phyloP scores from a whole-genome alignment of 2,329 filamentous ascomycete species.

The Talaromyces albobiverticillius region DNA sequence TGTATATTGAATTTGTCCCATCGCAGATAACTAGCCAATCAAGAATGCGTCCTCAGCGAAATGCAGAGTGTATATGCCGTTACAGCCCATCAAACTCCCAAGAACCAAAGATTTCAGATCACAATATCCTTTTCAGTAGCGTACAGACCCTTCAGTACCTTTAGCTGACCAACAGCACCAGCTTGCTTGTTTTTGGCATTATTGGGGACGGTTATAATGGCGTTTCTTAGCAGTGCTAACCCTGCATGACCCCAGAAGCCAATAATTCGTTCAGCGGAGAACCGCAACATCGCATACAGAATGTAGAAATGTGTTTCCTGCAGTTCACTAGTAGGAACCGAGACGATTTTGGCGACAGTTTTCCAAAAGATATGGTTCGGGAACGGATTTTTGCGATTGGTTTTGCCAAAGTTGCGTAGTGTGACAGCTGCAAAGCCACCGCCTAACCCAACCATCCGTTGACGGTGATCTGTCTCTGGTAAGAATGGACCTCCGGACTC shows the following conservation, averaged over 20 bases:
- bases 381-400: constrained; percentile 68
- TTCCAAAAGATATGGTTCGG: constrained; percentile 81
- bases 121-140: constrained; percentile 35
- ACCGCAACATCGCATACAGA: constrained; percentile 68
- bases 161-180: constrained; percentile 38
- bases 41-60: too few species aligned
- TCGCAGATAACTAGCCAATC: too few species aligned
- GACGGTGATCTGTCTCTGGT: constrained; percentile 69
- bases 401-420: constrained; percentile 74
- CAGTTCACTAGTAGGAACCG: constrained; percentile 64
- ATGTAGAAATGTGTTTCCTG: constrained; percentile 73
- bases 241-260: constrained; percentile 76
- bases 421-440: constrained; percentile 81
- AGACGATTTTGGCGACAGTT: constrained; percentile 71
- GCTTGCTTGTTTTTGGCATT: constrained; percentile 28
- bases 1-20: too few species aligned
- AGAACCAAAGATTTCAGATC: not conserved
- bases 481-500: constrained; percentile 55
- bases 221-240: constrained; percentile 66
- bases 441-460: constrained; percentile 79
- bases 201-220: constrained; percentile 70
- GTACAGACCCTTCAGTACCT: constrained; percentile 37
- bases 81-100: too few species aligned
- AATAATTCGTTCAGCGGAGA: constrained; percentile 72
- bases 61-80: too few species aligned